Conservation (phyloP, 2,329 filamentous ascomycete species). For the Clonostachys sp. region DNA sequence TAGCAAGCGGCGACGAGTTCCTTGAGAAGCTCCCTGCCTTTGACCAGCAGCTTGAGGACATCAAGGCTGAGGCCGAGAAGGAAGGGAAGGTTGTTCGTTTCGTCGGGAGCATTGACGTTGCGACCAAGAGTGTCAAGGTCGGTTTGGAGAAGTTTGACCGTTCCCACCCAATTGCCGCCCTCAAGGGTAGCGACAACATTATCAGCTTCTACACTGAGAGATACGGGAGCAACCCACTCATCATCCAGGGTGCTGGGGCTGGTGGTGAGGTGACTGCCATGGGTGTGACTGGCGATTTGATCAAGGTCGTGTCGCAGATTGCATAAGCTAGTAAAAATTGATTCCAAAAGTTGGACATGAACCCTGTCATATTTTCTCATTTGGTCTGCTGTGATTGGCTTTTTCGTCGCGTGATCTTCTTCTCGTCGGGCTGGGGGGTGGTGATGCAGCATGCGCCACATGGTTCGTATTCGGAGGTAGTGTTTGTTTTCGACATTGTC, state of each 20-base stretch:
- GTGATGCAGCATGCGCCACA: background rate
- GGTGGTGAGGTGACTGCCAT: slow-evolving; percentile 96
- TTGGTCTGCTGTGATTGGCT: background rate
- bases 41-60: slow-evolving; percentile 83
- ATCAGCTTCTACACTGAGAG: slow-evolving; percentile 98
- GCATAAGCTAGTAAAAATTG: slow-evolving; percentile 22
- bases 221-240: slow-evolving; percentile 86
- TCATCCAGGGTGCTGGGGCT: slow-evolving; percentile 90
- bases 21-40: slow-evolving; percentile 74
- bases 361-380: background rate
- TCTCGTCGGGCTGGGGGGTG: background rate
- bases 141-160: slow-evolving; percentile 85
- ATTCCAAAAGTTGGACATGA: background rate
- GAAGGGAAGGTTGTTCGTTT: slow-evolving; percentile 91
- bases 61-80: slow-evolving; percentile 79
- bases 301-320: slow-evolving; percentile 80
- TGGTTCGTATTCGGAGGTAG: too few relatives aligned
- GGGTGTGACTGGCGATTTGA: slow-evolving; percentile 90
- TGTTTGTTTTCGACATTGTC: slow-evolving; percentile 10
- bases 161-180: slow-evolving; percentile 84
- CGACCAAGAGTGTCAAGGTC: slow-evolving; percentile 79
- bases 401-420: background rate
- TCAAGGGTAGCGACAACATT: slow-evolving; percentile 98
- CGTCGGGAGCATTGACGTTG: slow-evolving; percentile 87
- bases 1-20: slow-evolving; percentile 78